Evolutionary conservation across 108 stramenopile genomes (phyloP).

Genomic region (Fistulifera pelliculosa): DNA sequence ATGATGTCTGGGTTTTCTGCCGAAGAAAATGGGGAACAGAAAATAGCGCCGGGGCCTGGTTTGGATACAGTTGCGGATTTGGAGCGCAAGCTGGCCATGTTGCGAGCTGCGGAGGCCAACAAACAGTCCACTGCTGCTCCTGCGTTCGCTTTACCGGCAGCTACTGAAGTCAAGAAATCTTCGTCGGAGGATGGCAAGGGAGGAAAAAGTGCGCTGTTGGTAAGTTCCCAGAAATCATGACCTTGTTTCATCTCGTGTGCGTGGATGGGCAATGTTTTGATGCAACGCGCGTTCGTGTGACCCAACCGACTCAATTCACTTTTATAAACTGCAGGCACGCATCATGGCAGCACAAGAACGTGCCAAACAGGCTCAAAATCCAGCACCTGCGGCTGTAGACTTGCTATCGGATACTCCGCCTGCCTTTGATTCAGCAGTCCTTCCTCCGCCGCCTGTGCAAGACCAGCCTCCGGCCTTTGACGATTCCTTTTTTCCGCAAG

Average conservation of each 20-base stretch:
- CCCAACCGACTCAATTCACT: background rate
- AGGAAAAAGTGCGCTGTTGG: constrained; percentile 60
- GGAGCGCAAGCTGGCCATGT: constrained; percentile 47
- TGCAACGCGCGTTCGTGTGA: background rate
- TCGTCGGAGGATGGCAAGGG: constrained; percentile 15
- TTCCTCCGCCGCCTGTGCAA: constrained; percentile 13
- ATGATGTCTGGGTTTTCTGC: no score
- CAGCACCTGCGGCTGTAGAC: constrained; percentile 7
- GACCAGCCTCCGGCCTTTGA: constrained; percentile 7
- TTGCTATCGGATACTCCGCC: constrained; percentile 36
- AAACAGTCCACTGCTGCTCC: background rate
- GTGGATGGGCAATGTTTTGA: background rate
- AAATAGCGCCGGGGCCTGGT: no score
- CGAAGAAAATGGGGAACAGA: no score
- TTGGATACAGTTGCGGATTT: constrained; percentile 44
- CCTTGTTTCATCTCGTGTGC: background rate
- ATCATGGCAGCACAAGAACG: constrained; percentile 83
- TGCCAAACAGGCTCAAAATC: constrained; percentile 28
- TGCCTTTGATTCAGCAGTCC: constrained; percentile 27
- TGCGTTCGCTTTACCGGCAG: constrained; percentile 14
- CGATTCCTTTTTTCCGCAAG: background rate
- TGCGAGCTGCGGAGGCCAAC: constrained; percentile 16
- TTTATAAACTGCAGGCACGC: constrained; percentile 37
- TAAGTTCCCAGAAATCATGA: constrained; percentile 20
- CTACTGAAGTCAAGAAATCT: background rate